phyloP scores from a whole-genome alignment of 2,329 filamentous ascomycete species.

The Juglanconis oblonga region DNA sequence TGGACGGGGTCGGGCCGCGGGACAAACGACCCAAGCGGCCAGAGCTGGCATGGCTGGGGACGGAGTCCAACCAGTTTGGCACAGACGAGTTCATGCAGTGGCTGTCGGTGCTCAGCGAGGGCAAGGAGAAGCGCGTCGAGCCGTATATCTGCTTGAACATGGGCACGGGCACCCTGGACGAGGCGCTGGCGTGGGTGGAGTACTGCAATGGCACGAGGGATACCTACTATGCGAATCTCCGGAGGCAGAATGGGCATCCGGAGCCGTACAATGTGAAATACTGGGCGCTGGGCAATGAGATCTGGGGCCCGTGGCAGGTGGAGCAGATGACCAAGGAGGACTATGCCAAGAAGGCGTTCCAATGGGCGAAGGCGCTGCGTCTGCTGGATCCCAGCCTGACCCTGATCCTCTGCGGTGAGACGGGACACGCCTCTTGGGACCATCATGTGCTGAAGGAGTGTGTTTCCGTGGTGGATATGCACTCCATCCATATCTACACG shows the following conservation, averaged over 20 bases:
- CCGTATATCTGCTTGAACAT: slow-evolving; percentile 81
- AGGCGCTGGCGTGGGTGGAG: slow-evolving; percentile 72
- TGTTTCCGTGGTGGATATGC: slow-evolving; percentile 69
- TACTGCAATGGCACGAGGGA: slow-evolving; percentile 80
- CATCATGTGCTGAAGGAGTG: slow-evolving; percentile 70
- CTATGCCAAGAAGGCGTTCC: slow-evolving; percentile 65
- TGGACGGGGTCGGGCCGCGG: slow-evolving; percentile 73
- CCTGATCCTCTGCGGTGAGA: slow-evolving; percentile 73
- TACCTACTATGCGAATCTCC: slow-evolving; percentile 78
- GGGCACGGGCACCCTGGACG: slow-evolving; percentile 64
- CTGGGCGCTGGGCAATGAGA: slow-evolving; percentile 80
- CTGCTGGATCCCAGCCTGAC: slow-evolving; percentile 67
- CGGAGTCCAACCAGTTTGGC: slow-evolving; percentile 75
- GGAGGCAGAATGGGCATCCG: slow-evolving; percentile 69
- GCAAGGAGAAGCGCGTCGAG: slow-evolving; percentile 60
- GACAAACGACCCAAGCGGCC: slow-evolving; percentile 64
- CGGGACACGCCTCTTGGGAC: slow-evolving; percentile 69
- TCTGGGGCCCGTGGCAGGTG: slow-evolving; percentile 66
- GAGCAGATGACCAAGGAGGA: slow-evolving; percentile 67
- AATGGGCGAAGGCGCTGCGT: slow-evolving; percentile 71
- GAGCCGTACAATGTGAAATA: slow-evolving; percentile 81
- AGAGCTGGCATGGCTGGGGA: slow-evolving; percentile 76
- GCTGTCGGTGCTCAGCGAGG: slow-evolving; percentile 67
- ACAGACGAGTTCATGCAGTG: slow-evolving; percentile 86
- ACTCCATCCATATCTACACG: slow-evolving; percentile 78